Percentiles rank a stretch among this genome's conserved stretches.
These are phyloP conservation scores for Skeletonema menzelii DNA, from an alignment of 108 stramenopile species.

Conservation along the genomic window DNA sequence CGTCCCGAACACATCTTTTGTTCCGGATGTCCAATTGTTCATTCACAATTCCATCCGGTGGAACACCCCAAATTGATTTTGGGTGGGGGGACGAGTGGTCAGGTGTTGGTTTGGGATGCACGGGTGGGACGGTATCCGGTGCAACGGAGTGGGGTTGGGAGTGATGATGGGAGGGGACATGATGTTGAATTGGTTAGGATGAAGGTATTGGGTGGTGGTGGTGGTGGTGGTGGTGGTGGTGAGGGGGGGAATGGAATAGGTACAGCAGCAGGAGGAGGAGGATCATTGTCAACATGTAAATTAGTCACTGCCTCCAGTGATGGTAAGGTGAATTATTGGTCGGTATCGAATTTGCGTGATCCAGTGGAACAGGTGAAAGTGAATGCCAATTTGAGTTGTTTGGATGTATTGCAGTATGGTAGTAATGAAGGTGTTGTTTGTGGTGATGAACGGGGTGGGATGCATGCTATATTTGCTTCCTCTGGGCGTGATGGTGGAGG, in stretches of 20 bases:
- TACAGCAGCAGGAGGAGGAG: constrained; percentile 62
- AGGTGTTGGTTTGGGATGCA: constrained; percentile 87
- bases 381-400: constrained; percentile 75
- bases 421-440: constrained; percentile 60
- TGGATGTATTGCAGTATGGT: constrained; percentile 67
- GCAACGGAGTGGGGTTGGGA: constrained; percentile 56
- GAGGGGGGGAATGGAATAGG: constrained; percentile 49
- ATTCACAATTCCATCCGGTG: constrained; percentile 76
- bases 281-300: constrained; percentile 50
- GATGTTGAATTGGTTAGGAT: constrained; percentile 67
- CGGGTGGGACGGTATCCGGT: constrained; percentile 84
- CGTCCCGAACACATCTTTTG: constrained; percentile 89
- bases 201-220: constrained; percentile 28
- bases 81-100: constrained; percentile 81
- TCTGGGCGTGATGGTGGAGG: constrained; percentile 23
- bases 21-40: constrained; percentile 78
- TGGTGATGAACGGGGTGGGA: constrained; percentile 75
- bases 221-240: background rate
- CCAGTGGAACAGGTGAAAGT: constrained; percentile 67
- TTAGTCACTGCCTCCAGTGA: constrained; percentile 76
- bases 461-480: constrained; percentile 62
- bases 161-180: constrained; percentile 73
- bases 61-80: constrained; percentile 76
- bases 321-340: constrained; percentile 85
- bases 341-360: constrained; percentile 80